A percentile compares a stretch with the other conserved stretches of the same genome.
Conservation (phyloP, 1,284 basidiomycete species). For the Austropuccinia psidii region DNA sequence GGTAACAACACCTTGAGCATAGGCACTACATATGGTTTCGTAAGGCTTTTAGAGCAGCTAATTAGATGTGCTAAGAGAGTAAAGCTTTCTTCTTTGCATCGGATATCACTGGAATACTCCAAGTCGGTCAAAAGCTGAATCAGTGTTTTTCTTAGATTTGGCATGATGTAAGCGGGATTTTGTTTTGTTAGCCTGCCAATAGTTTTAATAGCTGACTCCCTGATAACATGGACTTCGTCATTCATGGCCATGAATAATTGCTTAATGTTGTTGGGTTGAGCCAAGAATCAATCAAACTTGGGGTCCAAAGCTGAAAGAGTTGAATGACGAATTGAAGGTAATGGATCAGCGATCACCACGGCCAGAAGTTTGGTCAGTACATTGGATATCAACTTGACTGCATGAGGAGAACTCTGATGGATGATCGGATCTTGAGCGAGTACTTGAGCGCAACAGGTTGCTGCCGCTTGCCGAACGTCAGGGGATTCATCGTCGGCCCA, state of each 20-base stretch:
- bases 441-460: slow-evolving; percentile 80
- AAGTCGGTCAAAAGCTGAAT: slow-evolving; percentile 95
- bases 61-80: slow-evolving; percentile 77
- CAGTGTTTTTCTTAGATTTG: slow-evolving; percentile 86
- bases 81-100: slow-evolving; percentile 78
- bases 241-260: slow-evolving; percentile 96
- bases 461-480: slow-evolving; percentile 83
- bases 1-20: slow-evolving; percentile 85
- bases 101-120: slow-evolving; percentile 86
- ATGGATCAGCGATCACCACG: slow-evolving; percentile 97
- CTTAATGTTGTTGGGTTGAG: slow-evolving; percentile 94
- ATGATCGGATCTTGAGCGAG: slow-evolving; percentile 95
- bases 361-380: slow-evolving; percentile 94
- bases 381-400: slow-evolving; percentile 95
- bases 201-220: slow-evolving; percentile 78
- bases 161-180: slow-evolving; percentile 99
- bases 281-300: slow-evolving; percentile 95
- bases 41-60: slow-evolving; percentile 81
- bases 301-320: slow-evolving; percentile 84
- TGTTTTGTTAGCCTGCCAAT: slow-evolving; percentile 91
- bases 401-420: slow-evolving; percentile 90
- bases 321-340: slow-evolving; percentile 72
- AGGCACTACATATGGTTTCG: slow-evolving; percentile 94
- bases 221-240: slow-evolving; percentile 91
- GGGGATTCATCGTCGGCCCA: slow-evolving; percentile 89